phyloP scores from a whole-genome alignment of 805 yeast species.

The Metschnikowia reukaufii region DNA sequence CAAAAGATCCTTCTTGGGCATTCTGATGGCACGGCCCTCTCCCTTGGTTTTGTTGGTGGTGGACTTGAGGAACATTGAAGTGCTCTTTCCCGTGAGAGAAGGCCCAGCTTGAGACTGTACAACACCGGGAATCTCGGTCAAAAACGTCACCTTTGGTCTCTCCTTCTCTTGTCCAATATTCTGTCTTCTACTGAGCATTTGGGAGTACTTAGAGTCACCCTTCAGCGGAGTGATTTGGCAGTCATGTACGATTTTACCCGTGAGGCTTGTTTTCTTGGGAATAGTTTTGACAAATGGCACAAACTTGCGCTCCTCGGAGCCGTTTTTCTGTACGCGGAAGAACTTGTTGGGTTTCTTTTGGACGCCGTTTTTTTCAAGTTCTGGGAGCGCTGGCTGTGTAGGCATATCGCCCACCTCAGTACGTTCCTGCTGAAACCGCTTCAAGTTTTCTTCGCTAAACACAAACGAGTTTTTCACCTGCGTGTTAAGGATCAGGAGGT shows the following conservation, averaged over 20 bases:
- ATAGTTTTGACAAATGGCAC: slow-evolving; percentile 86
- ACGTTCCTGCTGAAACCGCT: slow-evolving; percentile 36
- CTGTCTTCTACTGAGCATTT: slow-evolving; percentile 55
- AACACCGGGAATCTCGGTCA: slow-evolving; percentile 83
- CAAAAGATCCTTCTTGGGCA: slow-evolving; percentile 89
- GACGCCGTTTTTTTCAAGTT: slow-evolving; percentile 23
- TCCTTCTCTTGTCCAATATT: slow-evolving; percentile 42
- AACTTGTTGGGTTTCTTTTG: slow-evolving; percentile 21
- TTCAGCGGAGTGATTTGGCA: slow-evolving; percentile 83
- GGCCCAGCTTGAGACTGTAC: slow-evolving; percentile 85
- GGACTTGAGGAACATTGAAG: slow-evolving; percentile 63
- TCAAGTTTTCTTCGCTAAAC: slow-evolving; percentile 75
- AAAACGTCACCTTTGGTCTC: slow-evolving; percentile 64
- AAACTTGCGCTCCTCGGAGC: slow-evolving; percentile 37
- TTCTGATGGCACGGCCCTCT: slow-evolving; percentile 89
- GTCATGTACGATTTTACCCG: slow-evolving; percentile 90
- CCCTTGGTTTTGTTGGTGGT: slow-evolving; percentile 45
- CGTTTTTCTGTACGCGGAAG: slow-evolving; percentile 35
- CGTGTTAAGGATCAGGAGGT: slow-evolving; percentile 72
- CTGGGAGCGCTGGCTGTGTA: slow-evolving; percentile 48
- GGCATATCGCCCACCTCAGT: slow-evolving; percentile 55
- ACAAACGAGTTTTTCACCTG: slow-evolving; percentile 83
- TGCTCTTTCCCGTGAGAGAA: slow-evolving; percentile 64
- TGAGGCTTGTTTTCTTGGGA: slow-evolving; percentile 81
- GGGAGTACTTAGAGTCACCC: slow-evolving; percentile 65